phyloP scores from a whole-genome alignment of 768 basidiomycete genomes.

The Tylopilus subfusipes region DNA sequence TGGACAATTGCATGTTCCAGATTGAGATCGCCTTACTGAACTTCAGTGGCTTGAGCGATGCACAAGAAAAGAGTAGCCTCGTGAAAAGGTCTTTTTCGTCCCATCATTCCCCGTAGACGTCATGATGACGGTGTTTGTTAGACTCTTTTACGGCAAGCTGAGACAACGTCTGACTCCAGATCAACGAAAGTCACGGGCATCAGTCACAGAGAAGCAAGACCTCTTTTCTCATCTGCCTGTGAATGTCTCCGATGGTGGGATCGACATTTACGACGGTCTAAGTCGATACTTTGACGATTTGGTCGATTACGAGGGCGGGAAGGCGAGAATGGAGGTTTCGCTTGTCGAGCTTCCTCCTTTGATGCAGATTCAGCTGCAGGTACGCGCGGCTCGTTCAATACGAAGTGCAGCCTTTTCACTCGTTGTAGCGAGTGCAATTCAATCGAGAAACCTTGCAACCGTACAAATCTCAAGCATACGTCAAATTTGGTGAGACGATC shows the following conservation, averaged over 20 bases:
- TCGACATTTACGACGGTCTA: slow-evolving; percentile 92
- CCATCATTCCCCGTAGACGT: neutral
- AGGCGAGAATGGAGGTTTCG: slow-evolving; percentile 83
- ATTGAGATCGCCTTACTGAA: slow-evolving; percentile 89
- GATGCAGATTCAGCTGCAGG: slow-evolving; percentile 95
- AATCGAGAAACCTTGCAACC: slow-evolving; percentile 88
- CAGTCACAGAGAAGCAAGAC: slow-evolving; percentile 84
- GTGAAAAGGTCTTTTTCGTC: slow-evolving; percentile 65
- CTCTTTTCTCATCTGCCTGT: slow-evolving; percentile 92
- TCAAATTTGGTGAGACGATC: slow-evolving; percentile 83
- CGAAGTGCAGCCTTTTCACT: slow-evolving; percentile 4
- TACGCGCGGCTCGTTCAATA: slow-evolving; percentile 31
- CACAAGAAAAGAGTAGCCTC: slow-evolving; percentile 66
- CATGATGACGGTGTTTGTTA: slow-evolving; percentile 26
- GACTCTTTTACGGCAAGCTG: slow-evolving; percentile 87
- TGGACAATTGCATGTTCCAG: slow-evolving; percentile 99
- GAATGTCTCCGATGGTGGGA: slow-evolving; percentile 84
- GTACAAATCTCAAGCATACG: slow-evolving; percentile 94
- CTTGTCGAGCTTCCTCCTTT: slow-evolving; percentile 85
- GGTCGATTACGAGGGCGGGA: slow-evolving; percentile 83
- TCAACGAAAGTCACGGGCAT: slow-evolving; percentile 41
- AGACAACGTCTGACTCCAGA: slow-evolving; percentile 53
- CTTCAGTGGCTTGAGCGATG: slow-evolving; percentile 45
- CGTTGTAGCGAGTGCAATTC: slow-evolving; percentile 81
- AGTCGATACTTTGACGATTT: slow-evolving; percentile 87